Evolutionary conservation across 306 rosid species (phyloP), one percentile per base, ranked within the genome.

Genomic region (Albizia julibrissin): DNA sequence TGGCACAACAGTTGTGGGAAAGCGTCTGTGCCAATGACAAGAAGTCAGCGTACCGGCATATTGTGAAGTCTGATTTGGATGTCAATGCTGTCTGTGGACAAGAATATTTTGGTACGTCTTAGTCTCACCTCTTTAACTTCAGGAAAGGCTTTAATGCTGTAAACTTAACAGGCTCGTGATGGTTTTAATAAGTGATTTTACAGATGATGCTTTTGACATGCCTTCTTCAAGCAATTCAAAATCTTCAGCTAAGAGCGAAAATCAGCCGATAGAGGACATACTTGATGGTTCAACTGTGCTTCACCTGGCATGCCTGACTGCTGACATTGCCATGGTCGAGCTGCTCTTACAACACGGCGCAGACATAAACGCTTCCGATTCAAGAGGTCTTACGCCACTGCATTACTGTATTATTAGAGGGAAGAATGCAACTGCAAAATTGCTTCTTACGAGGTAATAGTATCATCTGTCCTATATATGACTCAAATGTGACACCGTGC

Each of bases 321-420:
- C 90, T 33, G 94, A 93, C 77, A 16, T 82, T 72, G 91, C 91
- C 86, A 91, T 91, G 97, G 90, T 93, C 85, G 97, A 93, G 78
- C 84, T 93, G 73, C 93, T 93, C 74, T 81, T 93, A 72, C 97
- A 93, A 82, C 80, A 90, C 64, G 95, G 97, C 39, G 97, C 94
- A 79, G 78, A 91, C 33, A 62, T 90, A 78, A 93, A 91, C 31
- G 89, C 87, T 70, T 74, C 87, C 24, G 97, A 93, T 86, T 85
- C 73, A 34, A 86, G 79, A 59, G 91, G 92, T 70, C 87, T 59
- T 76, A 90, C 94, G 33, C 92, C 97, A 19, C 90, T 93, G n/a
- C 95, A 91, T 86, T 84, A 84, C 79, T 90, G 91, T 75, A 83
- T 85, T 67, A 76, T 81, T 66, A 77, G 79, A 64, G 85, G 91